Base-by-base conservation (phyloP, 1,139 yeast species). In the Scheffersomyces insectosa region DNA sequence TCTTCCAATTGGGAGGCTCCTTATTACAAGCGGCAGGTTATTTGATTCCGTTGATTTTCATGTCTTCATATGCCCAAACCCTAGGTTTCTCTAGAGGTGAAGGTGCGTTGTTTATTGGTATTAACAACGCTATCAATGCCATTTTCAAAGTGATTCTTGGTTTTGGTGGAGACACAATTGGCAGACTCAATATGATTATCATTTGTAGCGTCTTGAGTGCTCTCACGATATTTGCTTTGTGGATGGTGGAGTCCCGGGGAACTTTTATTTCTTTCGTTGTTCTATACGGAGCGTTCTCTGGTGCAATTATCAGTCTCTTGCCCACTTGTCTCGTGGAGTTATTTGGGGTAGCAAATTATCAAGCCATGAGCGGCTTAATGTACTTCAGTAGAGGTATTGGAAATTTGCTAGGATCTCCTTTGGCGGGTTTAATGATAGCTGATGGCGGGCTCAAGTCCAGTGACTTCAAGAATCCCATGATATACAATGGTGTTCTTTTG, bases 61-160 rank as follows among this genome's bases (percentile, higher is more conserved):
- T 72, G 76, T 70, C 77, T 1, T 62, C 70, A 7, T 72, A 70
- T 46, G 69, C 66, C 2, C 53, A 54, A 25, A 56, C 75, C 0
- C 47, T 72, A 12, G 75, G 75, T 1, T 70, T 60, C 48, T 48
- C 64, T 5, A 55, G 55, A 12, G 52, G 54, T 8, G 65, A 64
- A 39, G 77, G 77, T 3, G 77, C 78, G 0, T 48, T 60, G n/a
- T 68, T 72, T 40, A 72, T 72, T 49, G 77, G 73, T 5, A 35
- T 71, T 13, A 72, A 70, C 49, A 72, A 72, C 47, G 68, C 63
- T 9, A 61, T 70, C 38, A 72, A 72, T 54, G 77, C 77, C 0
- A 41, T 60, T 2, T 68, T 67, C 34, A 72, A 72, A 45, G 56
- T 72, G 2, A 46, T 67, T 1, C 51, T 72, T 9, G 77, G 77